Evolutionary conservation across 75 land plant species (phyloP).

Genomic region (Larix kaempferi): DNA sequence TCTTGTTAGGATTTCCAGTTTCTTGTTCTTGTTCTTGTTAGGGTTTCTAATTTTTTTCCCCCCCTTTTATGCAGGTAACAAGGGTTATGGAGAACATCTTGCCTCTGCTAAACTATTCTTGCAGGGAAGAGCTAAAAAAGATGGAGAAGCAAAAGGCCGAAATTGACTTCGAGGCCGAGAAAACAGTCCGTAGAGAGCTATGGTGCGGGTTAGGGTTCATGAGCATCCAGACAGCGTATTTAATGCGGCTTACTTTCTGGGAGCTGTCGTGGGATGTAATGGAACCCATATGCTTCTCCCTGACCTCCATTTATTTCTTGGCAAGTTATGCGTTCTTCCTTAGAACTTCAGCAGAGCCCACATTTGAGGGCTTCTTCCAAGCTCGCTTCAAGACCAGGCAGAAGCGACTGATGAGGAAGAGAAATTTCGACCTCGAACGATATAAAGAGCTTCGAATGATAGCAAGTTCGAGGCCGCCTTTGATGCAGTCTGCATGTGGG

Average conservation of each 20-base stretch:
- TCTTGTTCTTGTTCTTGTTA: background rate
- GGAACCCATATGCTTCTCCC: slow-evolving; percentile 89
- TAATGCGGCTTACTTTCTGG: slow-evolving; percentile 88
- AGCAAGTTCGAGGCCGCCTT: background rate
- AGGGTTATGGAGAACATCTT: slow-evolving; percentile 52
- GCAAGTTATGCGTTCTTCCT: slow-evolving; percentile 70
- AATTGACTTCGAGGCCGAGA: slow-evolving; percentile 59
- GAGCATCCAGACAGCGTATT: slow-evolving; percentile 38
- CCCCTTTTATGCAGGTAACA: slow-evolving; percentile 36
- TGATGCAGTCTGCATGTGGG: background rate
- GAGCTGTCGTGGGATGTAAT: slow-evolving; percentile 90
- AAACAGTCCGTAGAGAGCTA: slow-evolving; percentile 42
- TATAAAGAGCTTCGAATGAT: slow-evolving; percentile 27
- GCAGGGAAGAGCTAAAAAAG: slow-evolving; percentile 39
- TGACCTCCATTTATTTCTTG: slow-evolving; percentile 50
- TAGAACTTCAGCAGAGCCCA: slow-evolving; percentile 67
- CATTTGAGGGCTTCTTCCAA: slow-evolving; percentile 60
- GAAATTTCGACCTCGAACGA: slow-evolving; percentile 45
- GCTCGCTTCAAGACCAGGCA: slow-evolving; percentile 51
- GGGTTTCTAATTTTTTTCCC: background rate
- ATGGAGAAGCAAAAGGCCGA: slow-evolving; percentile 53
- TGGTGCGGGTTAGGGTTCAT: slow-evolving; percentile 57
- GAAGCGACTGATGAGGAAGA: slow-evolving; percentile 34
- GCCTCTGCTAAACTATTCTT: slow-evolving; percentile 35
- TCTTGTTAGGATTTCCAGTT: too few species aligned